phyloP scores from a whole-genome alignment of 148 eudicot genomes.

The Spergularia bocconei region DNA sequence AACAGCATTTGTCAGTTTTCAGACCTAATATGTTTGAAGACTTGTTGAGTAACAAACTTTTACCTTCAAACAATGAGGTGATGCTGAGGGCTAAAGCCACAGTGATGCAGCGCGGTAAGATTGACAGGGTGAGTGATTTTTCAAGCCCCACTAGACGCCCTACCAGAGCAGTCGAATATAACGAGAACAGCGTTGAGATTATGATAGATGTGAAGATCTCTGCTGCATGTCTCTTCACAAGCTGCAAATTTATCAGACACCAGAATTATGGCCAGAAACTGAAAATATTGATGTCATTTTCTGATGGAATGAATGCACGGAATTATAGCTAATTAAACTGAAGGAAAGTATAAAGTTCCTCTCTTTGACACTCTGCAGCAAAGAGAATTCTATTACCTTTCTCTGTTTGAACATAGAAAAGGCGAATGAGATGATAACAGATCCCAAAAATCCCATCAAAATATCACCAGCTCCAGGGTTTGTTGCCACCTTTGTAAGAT shows the following conservation, averaged over 20 bases:
- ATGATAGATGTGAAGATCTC: constrained; percentile 92
- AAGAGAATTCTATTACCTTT: constrained; percentile 48
- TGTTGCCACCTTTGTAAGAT: constrained; percentile 78
- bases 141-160: constrained; percentile 91
- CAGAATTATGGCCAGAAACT: constrained; percentile 9
- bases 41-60: neutral
- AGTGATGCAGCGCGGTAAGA: constrained; percentile 96
- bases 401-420: constrained; percentile 99
- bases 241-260: constrained; percentile 45
- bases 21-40: neutral
- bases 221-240: constrained; percentile 94
- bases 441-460: constrained; percentile 95
- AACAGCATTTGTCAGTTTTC: constrained; percentile 9
- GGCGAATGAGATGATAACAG: constrained; percentile 95
- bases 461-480: constrained; percentile 99
- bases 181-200: constrained; percentile 68
- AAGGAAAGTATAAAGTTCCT: neutral
- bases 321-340: neutral
- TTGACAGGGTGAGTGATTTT: constrained; percentile 65
- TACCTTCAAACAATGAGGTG: constrained; percentile 83
- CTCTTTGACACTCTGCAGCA: neutral
- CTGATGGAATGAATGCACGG: neutral
- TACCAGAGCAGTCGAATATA: constrained; percentile 86
- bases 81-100: constrained; percentile 99
- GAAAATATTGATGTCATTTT: neutral